Base-by-base conservation (phyloP, 2,329 filamentous ascomycete genomes). In the Aspergillus chevalieri region DNA sequence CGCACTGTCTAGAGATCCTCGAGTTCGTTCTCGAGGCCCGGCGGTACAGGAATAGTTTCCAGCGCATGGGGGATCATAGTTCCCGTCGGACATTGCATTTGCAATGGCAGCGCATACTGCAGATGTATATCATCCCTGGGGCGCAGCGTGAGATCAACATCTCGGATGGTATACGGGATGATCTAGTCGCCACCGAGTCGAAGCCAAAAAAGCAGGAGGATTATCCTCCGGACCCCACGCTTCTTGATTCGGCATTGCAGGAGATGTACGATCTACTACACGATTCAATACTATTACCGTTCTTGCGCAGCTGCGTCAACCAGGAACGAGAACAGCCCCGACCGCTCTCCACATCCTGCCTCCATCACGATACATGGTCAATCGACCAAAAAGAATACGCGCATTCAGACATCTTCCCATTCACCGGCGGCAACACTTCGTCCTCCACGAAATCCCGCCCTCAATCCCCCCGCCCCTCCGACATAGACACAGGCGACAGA, bases 11-110 rank as follows among this genome's bases (percentile, higher is more conserved):
- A 57, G 91, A 96, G 70, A 95, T 89, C 4, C 77, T 95, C 33
- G 90, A 95, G 65, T 95, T 96, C 66, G 92, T 89, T 28, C 87
- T 95, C 77, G 90, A 95, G 65, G 86, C 90, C 14, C 85, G 89
- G 49, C 80, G 87, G 54, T 96, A 95, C 65, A 79, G 81, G 48
- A 78, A 81, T 59, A 78, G 80, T 62, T 84, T 72, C 76, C 48
- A 77, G 78, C 56, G 76, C 78, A 65, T 19, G 10, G 10, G 30
- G 6, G 10, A 12, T 19, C 15, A 41, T 12, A 19, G 14, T 22
- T 22, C 9, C 4, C 38, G 19, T 2, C 34, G 15, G 15, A 22
- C 17, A 34, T 10, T 45, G 19, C 44, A 7, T 21, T 19, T 14
- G 33, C 44, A 46, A 14, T 46, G 44, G 44, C 14, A 7, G 2